Evolutionary conservation across 257 asterid species (phyloP).

Genomic region (Solanum appendiculatum): DNA sequence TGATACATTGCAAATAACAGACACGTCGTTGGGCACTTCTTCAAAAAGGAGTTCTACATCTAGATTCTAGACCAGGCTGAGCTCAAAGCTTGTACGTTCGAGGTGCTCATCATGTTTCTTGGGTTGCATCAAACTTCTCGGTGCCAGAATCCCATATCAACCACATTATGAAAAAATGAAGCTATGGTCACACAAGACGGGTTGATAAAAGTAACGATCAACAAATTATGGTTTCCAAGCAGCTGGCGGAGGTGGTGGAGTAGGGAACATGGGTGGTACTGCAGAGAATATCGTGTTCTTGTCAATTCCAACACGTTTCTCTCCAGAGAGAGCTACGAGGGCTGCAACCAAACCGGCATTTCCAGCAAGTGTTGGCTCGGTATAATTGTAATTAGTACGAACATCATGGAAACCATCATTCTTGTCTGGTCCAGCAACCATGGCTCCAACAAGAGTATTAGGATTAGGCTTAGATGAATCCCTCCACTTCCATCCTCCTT

Average conservation of each 20-base stretch:
- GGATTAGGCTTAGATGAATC: slow-evolving; percentile 72
- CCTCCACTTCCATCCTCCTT: slow-evolving; percentile 96
- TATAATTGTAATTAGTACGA: slow-evolving; percentile 76
- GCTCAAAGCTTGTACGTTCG: not conserved
- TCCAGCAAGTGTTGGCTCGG: slow-evolving; percentile 90
- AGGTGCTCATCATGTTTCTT: not conserved
- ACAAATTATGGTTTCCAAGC: slow-evolving; percentile 64
- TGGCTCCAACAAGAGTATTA: slow-evolving; percentile 69
- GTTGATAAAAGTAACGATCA: not conserved
- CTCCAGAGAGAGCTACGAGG: slow-evolving; percentile 81
- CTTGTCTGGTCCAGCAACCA: slow-evolving; percentile 98
- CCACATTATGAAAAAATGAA: slow-evolving; percentile 10
- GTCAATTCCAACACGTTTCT: slow-evolving; percentile 31
- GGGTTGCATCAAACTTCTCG: not conserved
- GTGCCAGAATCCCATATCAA: not conserved
- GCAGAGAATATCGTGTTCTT: slow-evolving; percentile 90
- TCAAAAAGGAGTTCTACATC: not conserved
- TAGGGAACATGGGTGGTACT: slow-evolving; percentile 88
- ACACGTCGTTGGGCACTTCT: not conserved
- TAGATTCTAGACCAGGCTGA: not conserved
- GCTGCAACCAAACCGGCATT: slow-evolving; percentile 96
- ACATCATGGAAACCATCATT: slow-evolving; percentile 76
- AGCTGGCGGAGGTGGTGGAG: slow-evolving; percentile 94
- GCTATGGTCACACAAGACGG: not conserved
- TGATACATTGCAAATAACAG: not conserved